phyloP scores from a whole-genome alignment of 371 early-diverging fungal genomes.

The Gilbertella persicaria region DNA sequence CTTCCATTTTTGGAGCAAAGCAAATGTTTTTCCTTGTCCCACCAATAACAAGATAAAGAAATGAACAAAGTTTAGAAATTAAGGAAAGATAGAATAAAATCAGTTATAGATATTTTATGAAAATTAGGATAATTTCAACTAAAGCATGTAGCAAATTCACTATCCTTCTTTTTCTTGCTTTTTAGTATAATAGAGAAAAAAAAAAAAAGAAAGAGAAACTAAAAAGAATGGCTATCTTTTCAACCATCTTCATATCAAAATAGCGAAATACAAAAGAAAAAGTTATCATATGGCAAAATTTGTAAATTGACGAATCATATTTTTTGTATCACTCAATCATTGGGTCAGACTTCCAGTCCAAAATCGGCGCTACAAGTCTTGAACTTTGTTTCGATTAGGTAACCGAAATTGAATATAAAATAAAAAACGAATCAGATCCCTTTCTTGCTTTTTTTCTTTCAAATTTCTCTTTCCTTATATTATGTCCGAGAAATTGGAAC shows the following conservation, averaged over 20 bases:
- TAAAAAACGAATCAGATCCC: background rate
- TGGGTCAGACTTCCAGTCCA: background rate
- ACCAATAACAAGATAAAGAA: constrained; percentile 1
- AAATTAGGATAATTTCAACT: too few species aligned
- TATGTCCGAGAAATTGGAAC: constrained; percentile 24
- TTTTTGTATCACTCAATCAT: background rate
- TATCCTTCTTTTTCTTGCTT: too few species aligned
- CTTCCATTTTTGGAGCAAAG: background rate
- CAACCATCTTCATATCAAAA: background rate
- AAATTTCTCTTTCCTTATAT: background rate
- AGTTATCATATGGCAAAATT: constrained; percentile 15
- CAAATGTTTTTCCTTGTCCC: background rate
- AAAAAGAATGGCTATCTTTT: background rate
- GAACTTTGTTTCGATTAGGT: constrained; percentile 4
- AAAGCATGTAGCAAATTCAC: too few species aligned
- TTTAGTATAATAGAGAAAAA: background rate
- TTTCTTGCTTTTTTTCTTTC: constrained; percentile 4
- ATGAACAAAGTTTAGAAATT: too few species aligned
- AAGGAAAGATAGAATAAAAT: too few species aligned
- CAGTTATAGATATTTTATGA: too few species aligned
- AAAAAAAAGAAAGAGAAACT: background rate
- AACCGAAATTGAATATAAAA: constrained; percentile 3
- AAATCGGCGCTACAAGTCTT: background rate
- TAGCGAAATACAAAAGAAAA: background rate
- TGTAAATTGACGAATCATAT: background rate